These are phyloP conservation scores for Aspergillus tubingensis DNA, from an alignment of 2,329 filamentous ascomycete genomes.

Conservation along the genomic window DNA sequence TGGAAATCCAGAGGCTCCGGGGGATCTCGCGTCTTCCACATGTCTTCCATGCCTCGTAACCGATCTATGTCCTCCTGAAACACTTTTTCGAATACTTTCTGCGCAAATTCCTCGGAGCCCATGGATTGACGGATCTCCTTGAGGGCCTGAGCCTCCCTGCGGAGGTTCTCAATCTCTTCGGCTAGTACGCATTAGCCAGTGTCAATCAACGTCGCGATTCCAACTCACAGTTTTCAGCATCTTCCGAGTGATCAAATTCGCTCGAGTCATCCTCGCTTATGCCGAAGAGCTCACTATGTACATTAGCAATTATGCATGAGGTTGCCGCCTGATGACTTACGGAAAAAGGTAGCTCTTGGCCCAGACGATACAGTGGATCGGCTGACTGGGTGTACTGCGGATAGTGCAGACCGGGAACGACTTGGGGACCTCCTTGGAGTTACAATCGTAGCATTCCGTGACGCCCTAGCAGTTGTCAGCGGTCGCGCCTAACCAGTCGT, in stretches of 20 bases:
- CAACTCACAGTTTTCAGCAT: constrained; percentile 71
- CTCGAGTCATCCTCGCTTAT: constrained; percentile 81
- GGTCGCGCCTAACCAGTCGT: not conserved
- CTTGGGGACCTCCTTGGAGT: constrained; percentile 84
- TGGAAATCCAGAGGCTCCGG: constrained; percentile 75
- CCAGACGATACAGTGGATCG: constrained; percentile 99
- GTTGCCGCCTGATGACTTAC: constrained; percentile 32
- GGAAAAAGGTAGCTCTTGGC: constrained; percentile 94
- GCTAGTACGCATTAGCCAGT: constrained; percentile 43
- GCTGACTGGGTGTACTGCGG: constrained; percentile 90
- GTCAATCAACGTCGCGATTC: not conserved
- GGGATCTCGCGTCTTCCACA: constrained; percentile 84
- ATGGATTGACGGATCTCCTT: constrained; percentile 80
- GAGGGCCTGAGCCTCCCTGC: constrained; percentile 78
- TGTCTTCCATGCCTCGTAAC: constrained; percentile 83
- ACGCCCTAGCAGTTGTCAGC: constrained; percentile 55
- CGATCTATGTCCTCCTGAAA: constrained; percentile 83
- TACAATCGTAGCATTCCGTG: constrained; percentile 96
- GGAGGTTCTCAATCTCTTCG: constrained; percentile 83
- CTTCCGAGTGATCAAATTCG: constrained; percentile 75
- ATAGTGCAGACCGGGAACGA: constrained; percentile 97
- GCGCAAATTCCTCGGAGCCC: constrained; percentile 73
- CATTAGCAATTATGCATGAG: constrained; percentile 27
- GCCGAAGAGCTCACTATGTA: constrained; percentile 76
- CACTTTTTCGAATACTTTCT: constrained; percentile 88